A percentile compares a stretch with the other conserved stretches of the same genome.
Evolutionary conservation across 2,329 filamentous ascomycete genomes (phyloP).

Genomic region (Arthrobotrys sphaeroides): DNA sequence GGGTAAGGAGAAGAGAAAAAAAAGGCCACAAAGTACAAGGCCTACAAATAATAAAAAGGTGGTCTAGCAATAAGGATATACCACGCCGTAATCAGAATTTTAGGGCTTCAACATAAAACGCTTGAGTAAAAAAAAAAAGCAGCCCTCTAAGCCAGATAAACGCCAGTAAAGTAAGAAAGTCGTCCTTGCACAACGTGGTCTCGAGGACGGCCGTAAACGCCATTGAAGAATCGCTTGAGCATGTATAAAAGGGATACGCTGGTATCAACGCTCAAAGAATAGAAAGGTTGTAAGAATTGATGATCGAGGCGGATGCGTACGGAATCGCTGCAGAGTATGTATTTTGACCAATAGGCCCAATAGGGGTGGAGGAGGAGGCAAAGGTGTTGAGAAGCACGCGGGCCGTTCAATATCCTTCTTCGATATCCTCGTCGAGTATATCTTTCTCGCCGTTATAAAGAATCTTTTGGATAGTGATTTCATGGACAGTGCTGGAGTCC

Average conservation of each 20-base stretch:
- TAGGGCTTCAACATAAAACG: background rate
- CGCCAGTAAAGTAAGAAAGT: background rate
- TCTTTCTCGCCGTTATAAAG: slow-evolving; percentile 43
- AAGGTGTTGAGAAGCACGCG: too few relatives aligned
- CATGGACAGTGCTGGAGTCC: slow-evolving; percentile 13
- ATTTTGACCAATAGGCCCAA: too few relatives aligned
- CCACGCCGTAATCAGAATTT: background rate
- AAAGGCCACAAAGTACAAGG: background rate
- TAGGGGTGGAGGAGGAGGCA: background rate
- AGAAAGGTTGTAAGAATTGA: background rate
- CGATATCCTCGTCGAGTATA: slow-evolving; percentile 32
- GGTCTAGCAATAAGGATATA: background rate
- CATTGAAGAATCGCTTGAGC: background rate
- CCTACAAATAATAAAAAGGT: background rate
- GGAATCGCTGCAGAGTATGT: too few relatives aligned
- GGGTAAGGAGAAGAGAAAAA: background rate
- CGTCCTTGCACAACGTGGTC: background rate
- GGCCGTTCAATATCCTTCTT: background rate
- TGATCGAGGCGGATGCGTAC: background rate
- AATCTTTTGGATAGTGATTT: slow-evolving; percentile 50
- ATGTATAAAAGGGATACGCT: background rate
- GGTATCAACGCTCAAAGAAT: background rate
- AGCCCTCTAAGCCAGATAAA: background rate
- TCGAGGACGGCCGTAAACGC: too few relatives aligned
- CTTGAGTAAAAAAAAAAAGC: slow-evolving; percentile 5